Evolutionary conservation across 306 rosid species (phyloP).

Genomic region (Cotoneaster glaucophyllus): DNA sequence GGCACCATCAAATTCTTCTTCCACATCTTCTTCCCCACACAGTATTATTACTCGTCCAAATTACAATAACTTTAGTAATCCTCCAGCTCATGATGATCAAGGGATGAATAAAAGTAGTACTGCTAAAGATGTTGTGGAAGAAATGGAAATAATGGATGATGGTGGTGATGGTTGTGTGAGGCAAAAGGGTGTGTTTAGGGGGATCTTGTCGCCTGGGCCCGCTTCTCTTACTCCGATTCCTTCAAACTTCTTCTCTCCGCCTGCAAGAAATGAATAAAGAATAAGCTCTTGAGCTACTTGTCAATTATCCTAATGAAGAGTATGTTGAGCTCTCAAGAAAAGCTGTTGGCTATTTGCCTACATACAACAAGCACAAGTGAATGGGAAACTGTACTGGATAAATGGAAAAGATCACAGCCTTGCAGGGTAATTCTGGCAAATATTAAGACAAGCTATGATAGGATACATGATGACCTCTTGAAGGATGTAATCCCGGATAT

Average conservation of each 20-base stretch:
- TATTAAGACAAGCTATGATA: conserved; percentile 18
- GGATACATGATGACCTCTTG: neutral
- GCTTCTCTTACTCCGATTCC: conserved; percentile 54
- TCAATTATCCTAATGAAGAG: neutral
- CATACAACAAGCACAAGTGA: neutral
- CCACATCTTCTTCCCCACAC: conserved; percentile 7
- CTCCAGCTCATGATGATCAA: neutral
- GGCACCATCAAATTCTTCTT: conserved; percentile 4
- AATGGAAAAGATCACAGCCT: neutral
- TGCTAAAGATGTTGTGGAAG: conserved; percentile 11
- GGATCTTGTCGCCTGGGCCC: conserved; percentile 63
- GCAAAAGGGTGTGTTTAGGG: conserved; percentile 10
- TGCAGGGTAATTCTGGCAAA: conserved; percentile 5
- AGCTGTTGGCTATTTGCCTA: conserved; percentile 7
- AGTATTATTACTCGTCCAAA: neutral
- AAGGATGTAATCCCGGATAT: conserved; percentile 35
- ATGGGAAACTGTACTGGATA: conserved; percentile 19
- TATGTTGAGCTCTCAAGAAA: neutral
- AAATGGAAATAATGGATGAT: conserved; percentile 16
- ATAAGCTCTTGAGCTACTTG: conserved; percentile 21
- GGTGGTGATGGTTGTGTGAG: neutral
- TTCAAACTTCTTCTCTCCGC: conserved; percentile 43
- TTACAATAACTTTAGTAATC: neutral
- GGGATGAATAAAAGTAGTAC: conserved; percentile 15
- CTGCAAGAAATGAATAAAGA: neutral